A percentile compares a stretch with the other conserved stretches of the same genome.
These are phyloP conservation scores for Craterostigma plantagineum DNA, from an alignment of 257 asterid species.

Conservation along the genomic window DNA sequence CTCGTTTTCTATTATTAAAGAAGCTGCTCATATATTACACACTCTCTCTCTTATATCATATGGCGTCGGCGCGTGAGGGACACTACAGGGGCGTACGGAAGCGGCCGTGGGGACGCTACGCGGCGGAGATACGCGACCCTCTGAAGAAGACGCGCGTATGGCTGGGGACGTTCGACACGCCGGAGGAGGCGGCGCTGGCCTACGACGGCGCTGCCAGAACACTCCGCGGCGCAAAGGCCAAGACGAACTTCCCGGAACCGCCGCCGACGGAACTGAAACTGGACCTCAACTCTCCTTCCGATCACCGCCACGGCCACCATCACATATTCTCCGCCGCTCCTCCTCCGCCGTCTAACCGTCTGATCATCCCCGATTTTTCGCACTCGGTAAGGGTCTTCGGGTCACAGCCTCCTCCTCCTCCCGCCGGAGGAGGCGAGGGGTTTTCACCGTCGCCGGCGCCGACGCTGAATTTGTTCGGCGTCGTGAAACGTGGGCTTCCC, in stretches of 20 bases:
- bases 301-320: conserved; percentile 25
- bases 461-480: too few species aligned
- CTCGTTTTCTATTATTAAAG: too few species aligned
- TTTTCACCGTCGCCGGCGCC: too few species aligned
- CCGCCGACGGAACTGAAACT: conserved; percentile 56
- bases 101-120: conserved; percentile 99
- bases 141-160: conserved; percentile 97
- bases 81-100: conserved; percentile 92
- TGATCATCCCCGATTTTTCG: conserved; percentile 14
- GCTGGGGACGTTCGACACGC: conserved; percentile 94
- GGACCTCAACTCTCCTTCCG: conserved; percentile 17
- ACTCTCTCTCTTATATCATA: background rate
- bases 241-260: conserved; percentile 47
- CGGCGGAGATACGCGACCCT: conserved; percentile 95
- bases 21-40: too few species aligned
- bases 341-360: background rate
- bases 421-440: too few species aligned
- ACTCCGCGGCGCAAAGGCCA: conserved; percentile 87
- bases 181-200: conserved; percentile 90
- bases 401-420: too few species aligned
- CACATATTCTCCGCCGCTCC: conserved; percentile 11
- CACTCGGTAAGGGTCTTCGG: background rate
- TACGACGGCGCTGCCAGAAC: conserved; percentile 98
- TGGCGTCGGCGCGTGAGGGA: conserved; percentile 70
- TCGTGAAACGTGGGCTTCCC: too few species aligned